Percentiles rank a stretch among this genome's conserved stretches.
Evolutionary conservation across 2,329 filamentous ascomycete species (phyloP).

Genomic region (Bipolaris cookei): DNA sequence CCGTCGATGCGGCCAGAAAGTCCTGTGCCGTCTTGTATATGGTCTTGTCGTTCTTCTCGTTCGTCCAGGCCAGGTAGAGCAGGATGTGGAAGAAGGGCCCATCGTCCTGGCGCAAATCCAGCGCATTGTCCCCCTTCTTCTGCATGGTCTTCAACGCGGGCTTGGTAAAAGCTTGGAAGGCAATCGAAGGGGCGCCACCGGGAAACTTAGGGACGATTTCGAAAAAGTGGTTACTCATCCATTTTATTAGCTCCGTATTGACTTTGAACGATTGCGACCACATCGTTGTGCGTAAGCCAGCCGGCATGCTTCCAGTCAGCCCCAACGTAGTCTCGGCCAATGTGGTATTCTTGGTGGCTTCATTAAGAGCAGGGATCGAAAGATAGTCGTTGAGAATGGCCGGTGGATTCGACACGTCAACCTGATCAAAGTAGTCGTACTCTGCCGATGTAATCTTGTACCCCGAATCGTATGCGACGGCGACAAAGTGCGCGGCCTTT

Average conservation of each 20-base stretch:
- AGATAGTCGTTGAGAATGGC: slow-evolving; percentile 31
- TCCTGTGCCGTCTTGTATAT: slow-evolving; percentile 24
- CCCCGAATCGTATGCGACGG: slow-evolving; percentile 19
- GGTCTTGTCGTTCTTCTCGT: slow-evolving; percentile 25
- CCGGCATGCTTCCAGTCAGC: slow-evolving; percentile 17
- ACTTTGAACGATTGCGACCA: slow-evolving; percentile 38
- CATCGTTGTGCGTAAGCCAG: slow-evolving; percentile 32
- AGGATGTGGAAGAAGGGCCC: slow-evolving; percentile 27
- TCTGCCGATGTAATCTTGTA: slow-evolving; percentile 23
- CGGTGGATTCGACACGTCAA: slow-evolving; percentile 17
- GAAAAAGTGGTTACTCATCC: slow-evolving; percentile 25
- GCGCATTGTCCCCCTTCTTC: slow-evolving; percentile 34
- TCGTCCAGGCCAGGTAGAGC: slow-evolving; percentile 28
- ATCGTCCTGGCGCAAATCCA: slow-evolving; percentile 25
- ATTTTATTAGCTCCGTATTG: slow-evolving; percentile 25
- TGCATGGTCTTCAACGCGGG: slow-evolving; percentile 26
- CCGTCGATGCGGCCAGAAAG: slow-evolving; percentile 8
- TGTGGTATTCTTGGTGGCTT: slow-evolving; percentile 24
- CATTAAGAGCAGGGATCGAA: slow-evolving; percentile 23
- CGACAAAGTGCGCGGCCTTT: slow-evolving; percentile 30
- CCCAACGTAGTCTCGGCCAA: slow-evolving; percentile 22
- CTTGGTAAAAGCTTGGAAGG: slow-evolving; percentile 33
- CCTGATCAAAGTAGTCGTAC: slow-evolving; percentile 28
- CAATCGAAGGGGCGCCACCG: not conserved
- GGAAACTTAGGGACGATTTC: slow-evolving; percentile 8